Conservation (phyloP, 2,329 filamentous ascomycete species). For the Apiospora phragmitis region DNA sequence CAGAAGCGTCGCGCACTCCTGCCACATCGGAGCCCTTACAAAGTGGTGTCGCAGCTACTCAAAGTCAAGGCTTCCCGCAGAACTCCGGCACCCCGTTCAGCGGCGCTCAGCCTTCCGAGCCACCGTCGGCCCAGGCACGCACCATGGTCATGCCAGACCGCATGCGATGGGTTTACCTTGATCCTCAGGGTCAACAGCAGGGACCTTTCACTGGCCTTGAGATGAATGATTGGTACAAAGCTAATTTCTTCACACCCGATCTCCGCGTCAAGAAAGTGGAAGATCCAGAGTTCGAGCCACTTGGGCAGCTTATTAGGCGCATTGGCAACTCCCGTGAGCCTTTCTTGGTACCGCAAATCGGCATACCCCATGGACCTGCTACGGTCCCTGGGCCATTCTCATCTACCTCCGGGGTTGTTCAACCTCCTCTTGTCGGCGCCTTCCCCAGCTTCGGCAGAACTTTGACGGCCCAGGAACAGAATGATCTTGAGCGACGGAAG, state of each 20-base stretch:
- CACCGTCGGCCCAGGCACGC: slow-evolving; percentile 69
- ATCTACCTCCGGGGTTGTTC: slow-evolving; percentile 59
- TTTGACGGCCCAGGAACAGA: slow-evolving; percentile 95
- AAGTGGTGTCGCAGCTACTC: slow-evolving; percentile 20
- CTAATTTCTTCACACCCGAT: slow-evolving; percentile 94
- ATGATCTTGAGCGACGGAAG: slow-evolving; percentile 92
- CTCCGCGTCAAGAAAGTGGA: slow-evolving; percentile 93
- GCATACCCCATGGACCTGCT: slow-evolving; percentile 84
- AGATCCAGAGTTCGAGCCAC: slow-evolving; percentile 88
- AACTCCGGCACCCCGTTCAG: slow-evolving; percentile 34
- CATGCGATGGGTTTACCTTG: slow-evolving; percentile 98
- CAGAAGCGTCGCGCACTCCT: slow-evolving; percentile 33
- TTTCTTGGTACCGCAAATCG: slow-evolving; percentile 96
- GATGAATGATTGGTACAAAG: slow-evolving; percentile 99
- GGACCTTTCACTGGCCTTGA: slow-evolving; percentile 95
- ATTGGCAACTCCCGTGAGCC: slow-evolving; percentile 98
- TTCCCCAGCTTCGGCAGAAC: slow-evolving; percentile 98
- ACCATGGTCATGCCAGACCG: slow-evolving; percentile 99
- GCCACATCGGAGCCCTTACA: slow-evolving; percentile 32
- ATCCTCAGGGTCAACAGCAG: slow-evolving; percentile 88
- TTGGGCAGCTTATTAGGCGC: slow-evolving; percentile 90
- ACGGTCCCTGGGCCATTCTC: slow-evolving; percentile 50
- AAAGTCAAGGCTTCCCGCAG: slow-evolving; percentile 31
- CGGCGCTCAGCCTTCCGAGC: slow-evolving; percentile 40
- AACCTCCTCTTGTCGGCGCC: slow-evolving; percentile 87